Evolutionary conservation across 371 early-diverging fungal species (phyloP).

Genomic region (Mucor mucedo): DNA sequence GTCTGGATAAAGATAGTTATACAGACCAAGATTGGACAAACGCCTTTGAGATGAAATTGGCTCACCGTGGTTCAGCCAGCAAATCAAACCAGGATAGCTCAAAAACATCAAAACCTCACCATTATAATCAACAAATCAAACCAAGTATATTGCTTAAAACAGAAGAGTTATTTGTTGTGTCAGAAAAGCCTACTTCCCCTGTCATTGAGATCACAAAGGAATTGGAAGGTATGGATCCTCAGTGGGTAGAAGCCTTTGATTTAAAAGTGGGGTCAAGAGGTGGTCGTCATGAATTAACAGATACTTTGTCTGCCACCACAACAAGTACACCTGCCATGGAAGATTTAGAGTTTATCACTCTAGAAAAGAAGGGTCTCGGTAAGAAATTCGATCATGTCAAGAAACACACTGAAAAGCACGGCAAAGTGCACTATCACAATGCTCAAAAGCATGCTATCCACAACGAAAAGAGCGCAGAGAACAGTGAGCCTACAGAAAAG

Average conservation of each 20-base stretch:
- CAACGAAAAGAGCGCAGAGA: conserved; percentile 4
- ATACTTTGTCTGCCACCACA: conserved; percentile 12
- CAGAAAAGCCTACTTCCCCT: background rate
- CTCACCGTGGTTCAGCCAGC: conserved; percentile 24
- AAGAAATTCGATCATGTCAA: conserved; percentile 4
- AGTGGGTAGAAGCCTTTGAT: conserved; percentile 37
- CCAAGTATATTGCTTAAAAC: background rate
- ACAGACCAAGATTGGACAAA: conserved; percentile 31
- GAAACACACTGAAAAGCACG: background rate
- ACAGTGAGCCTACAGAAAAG: background rate
- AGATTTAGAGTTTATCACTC: background rate
- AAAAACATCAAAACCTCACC: conserved; percentile 10
- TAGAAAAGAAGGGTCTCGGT: background rate
- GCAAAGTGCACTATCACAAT: background rate
- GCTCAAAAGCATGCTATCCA: background rate
- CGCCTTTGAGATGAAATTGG: conserved; percentile 39
- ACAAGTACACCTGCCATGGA: background rate
- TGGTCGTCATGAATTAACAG: conserved; percentile 8
- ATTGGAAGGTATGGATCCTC: conserved; percentile 19
- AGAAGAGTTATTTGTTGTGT: background rate
- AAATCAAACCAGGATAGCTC: background rate
- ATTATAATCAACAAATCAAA: conserved; percentile 11
- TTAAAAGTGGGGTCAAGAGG: conserved; percentile 29
- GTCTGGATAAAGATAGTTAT: background rate
- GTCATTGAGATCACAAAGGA: background rate